phyloP scores from a whole-genome alignment of 257 asterid genomes.

The Plectranthus barbatus region DNA sequence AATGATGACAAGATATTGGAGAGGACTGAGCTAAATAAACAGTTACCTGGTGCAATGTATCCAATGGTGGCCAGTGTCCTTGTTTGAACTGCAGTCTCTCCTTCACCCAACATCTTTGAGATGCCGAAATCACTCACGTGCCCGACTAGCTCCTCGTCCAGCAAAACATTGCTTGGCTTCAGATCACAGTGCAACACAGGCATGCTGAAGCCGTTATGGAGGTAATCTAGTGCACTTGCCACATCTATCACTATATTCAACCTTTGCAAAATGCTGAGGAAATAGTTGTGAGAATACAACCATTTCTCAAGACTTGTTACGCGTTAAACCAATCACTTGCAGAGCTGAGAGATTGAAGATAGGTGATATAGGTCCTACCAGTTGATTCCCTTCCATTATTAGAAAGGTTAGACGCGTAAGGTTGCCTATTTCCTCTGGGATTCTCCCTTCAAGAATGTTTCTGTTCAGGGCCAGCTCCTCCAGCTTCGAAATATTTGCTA shows the following conservation, averaged over 20 bases:
- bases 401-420: neutral
- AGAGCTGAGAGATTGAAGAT: slow-evolving; percentile 17
- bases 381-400: slow-evolving; percentile 5
- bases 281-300: slow-evolving; percentile 13
- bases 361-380: neutral
- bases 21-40: neutral
- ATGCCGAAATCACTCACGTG: slow-evolving; percentile 23
- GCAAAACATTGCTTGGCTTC: slow-evolving; percentile 32
- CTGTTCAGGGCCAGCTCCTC: neutral
- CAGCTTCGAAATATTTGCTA: neutral
- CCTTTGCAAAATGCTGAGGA: slow-evolving; percentile 7
- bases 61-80: slow-evolving; percentile 18
- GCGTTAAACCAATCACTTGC: neutral
- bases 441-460: neutral
- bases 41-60: slow-evolving; percentile 26
- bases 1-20: neutral
- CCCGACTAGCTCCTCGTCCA: slow-evolving; percentile 16
- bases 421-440: slow-evolving; percentile 10
- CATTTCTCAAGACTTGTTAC: slow-evolving; percentile 10
- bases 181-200: slow-evolving; percentile 28
- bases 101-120: slow-evolving; percentile 12
- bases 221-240: slow-evolving; percentile 20
- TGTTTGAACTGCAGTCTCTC: slow-evolving; percentile 5
- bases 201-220: slow-evolving; percentile 11
- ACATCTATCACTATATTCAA: slow-evolving; percentile 22